Base-by-base conservation (phyloP, 352 stramenopile genomes). In the Phytophthora chlamydospora region DNA sequence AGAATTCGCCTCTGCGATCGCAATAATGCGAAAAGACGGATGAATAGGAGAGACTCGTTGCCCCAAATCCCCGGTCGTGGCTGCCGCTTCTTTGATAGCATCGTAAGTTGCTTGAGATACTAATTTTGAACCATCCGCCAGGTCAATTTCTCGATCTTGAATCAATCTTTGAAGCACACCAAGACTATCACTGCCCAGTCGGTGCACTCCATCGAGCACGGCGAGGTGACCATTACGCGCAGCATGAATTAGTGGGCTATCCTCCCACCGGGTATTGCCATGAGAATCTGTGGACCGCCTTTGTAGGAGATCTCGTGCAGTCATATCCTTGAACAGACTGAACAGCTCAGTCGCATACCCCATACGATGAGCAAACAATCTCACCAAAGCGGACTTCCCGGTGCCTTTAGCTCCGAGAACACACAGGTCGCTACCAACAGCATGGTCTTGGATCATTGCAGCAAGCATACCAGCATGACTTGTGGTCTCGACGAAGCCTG, bases 291-390 rank as follows among this genome's bases (percentile, higher is more conserved):
- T 98, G 9, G 75, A 88, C 9, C 96, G 88, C 38, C 81, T 78
- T 58, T 97, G 86, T 24, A 98, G 73, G 7, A 99, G 82, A 82
- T 98, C 95, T 21, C 95, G 80, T 3, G 85, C 76, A 5, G 88
- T 97, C 81, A 99, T 96, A 57, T 99, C 96, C 52, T 93, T 90
- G 62, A 97, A 97, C 7, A 99, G 60, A 53, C 81, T 93, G 48
- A 98, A 97, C 16, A 98, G 63, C 57, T 98, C 86, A 6, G 86
- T 84, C 16, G 78, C 70, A 62, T 97, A 97, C 7, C 89, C 91
- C 16, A 97, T 71, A 2, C 72, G 77, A 32, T 83, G 57, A 29
- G 80, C 76, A 70, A 92, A 93, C 2, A 89, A 61, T 3, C 86
- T 68, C 21, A 77, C 78, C 2, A 97, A 51, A 9, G 74, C 70